Evolutionary conservation across 2,329 filamentous ascomycete species (phyloP), one percentile per base, ranked within the genome.

Genomic region (Colletotrichum sp.): DNA sequence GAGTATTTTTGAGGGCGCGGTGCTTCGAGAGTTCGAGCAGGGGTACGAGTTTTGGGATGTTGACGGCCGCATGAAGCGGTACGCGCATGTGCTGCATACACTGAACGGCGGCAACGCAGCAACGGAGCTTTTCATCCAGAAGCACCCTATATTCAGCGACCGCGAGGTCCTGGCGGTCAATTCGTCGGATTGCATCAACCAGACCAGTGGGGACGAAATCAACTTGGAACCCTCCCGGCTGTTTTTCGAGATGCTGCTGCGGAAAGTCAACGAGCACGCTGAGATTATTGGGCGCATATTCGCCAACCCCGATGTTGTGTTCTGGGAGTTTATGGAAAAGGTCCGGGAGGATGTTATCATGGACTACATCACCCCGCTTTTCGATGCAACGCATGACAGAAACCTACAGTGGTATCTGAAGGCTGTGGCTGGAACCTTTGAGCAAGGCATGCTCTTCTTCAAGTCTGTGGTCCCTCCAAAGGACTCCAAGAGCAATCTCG

Each of bases 41-140:
- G 97, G 95, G 6, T 98, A 97, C 79, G 95, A 97, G 82, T 93
- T 92, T 58, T 94, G 94, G 86, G 96, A 99, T 83, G 92, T 97
- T 70, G 94, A 98, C 78, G 96, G 95, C 3, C 90, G 93, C 70
- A 98, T 98, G 96, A 92, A 91, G 79, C 92, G 94, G 81, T 98
- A 98, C 84, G 96, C 96, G 3, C 92, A 95, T 79, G 96, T 99
- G 18, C 86, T 99, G 72, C 92, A 94, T 73, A 90, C 91, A 3
- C 88, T 99, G 60, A 97, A 98, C 82, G 95, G 95, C 30, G 96
- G 95, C 18, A 89, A 90, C 55, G 93, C 94, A 16, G 95, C 92
- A 12, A 89, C 97, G 64, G 95, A 98, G 69, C 88, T 96, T 2
- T 98, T 98, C 82, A 92, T 98, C 70, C 94, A 96, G 71, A 96